These are phyloP conservation scores for Coniferiporia weirii DNA, from an alignment of 1,284 basidiomycete species.

Conservation along the genomic window DNA sequence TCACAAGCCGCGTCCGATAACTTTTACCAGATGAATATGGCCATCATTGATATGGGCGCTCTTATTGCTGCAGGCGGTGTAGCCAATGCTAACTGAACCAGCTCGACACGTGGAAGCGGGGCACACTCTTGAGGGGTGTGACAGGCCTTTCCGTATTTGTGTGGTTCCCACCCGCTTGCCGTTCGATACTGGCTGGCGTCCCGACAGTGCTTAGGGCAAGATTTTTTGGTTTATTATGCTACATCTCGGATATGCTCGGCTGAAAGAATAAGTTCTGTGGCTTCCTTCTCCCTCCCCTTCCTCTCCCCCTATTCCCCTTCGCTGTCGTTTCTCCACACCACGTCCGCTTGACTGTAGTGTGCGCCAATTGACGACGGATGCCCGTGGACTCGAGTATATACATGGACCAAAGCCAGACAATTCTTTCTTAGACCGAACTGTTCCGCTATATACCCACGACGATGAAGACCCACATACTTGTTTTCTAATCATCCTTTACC, in stretches of 20 bases:
- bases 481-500: neutral
- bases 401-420: neutral
- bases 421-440: neutral
- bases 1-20: conserved; percentile 27
- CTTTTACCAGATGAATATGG: conserved; percentile 31
- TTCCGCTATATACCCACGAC: neutral
- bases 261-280: conserved; percentile 1
- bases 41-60: conserved; percentile 35
- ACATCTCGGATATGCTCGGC: neutral
- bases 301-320: neutral
- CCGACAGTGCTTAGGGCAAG: neutral
- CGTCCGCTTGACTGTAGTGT: neutral
- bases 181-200: conserved; percentile 4
- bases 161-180: neutral
- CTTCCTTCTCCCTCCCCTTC: neutral
- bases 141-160: neutral
- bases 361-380: neutral
- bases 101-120: neutral
- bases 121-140: conserved; percentile 1
- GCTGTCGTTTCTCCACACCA: neutral
- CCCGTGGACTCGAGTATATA: neutral
- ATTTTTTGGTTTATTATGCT: conserved; percentile 4
- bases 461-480: neutral
- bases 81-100: conserved; percentile 5
- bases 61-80: conserved; percentile 27